Percentiles rank a stretch among this genome's conserved stretches.
phyloP scores from a whole-genome alignment of 2,329 filamentous ascomycete genomes.

The Ceratocystis cubensis region DNA sequence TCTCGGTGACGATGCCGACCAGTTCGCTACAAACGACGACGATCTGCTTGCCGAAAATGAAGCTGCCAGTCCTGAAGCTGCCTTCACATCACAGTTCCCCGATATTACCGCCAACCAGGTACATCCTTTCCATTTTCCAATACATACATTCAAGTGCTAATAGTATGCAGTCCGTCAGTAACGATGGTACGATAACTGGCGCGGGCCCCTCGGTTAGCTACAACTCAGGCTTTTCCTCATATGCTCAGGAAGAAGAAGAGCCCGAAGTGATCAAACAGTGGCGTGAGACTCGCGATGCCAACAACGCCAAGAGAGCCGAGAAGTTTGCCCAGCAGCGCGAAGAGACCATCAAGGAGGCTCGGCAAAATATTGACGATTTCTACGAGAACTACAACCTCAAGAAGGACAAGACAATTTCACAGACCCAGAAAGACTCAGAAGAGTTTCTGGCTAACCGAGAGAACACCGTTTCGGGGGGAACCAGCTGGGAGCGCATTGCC shows the following conservation, averaged over 20 bases:
- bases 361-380: conserved; percentile 94
- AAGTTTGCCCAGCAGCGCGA: conserved; percentile 70
- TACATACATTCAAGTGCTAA: neutral
- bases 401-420: conserved; percentile 82
- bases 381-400: conserved; percentile 99
- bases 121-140: neutral
- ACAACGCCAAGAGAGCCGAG: conserved; percentile 71
- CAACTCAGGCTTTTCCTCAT: conserved; percentile 49
- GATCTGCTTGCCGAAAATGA: conserved; percentile 46
- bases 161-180: conserved; percentile 50
- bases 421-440: conserved; percentile 84
- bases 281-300: conserved; percentile 77
- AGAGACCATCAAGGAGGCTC: conserved; percentile 77
- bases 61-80: conserved; percentile 71
- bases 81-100: conserved; percentile 54
- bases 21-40: conserved; percentile 70
- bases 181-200: conserved; percentile 70
- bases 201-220: conserved; percentile 42
- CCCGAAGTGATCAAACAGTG: conserved; percentile 81
- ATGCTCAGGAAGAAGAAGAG: conserved; percentile 57
- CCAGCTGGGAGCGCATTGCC: conserved; percentile 95
- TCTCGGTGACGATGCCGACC: conserved; percentile 83
- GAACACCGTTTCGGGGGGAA: conserved; percentile 86
- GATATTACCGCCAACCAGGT: conserved; percentile 65
- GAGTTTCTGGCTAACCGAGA: conserved; percentile 81